Evolutionary conservation across 2,329 filamentous ascomycete species (phyloP).

Genomic region (Penicillium sp.): DNA sequence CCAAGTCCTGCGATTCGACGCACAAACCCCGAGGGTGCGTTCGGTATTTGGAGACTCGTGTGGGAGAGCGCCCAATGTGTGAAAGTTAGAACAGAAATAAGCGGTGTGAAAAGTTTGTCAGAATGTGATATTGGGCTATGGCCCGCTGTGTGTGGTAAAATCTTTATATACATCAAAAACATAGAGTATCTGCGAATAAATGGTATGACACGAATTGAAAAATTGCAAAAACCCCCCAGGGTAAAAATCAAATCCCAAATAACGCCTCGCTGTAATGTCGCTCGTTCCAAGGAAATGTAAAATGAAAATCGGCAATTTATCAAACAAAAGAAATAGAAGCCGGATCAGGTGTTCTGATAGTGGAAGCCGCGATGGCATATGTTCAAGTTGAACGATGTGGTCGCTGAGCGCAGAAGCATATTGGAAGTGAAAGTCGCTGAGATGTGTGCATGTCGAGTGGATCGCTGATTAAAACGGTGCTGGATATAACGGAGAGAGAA

Average conservation of each 20-base stretch:
- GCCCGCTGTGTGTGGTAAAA: neutral
- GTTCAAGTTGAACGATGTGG: neutral
- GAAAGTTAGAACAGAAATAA: neutral
- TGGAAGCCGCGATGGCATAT: neutral
- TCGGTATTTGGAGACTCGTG: neutral
- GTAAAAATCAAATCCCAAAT: neutral
- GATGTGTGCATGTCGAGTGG: neutral
- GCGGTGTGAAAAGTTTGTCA: neutral
- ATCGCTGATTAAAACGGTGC: conserved; percentile 1
- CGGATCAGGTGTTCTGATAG: neutral
- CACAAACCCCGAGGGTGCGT: neutral
- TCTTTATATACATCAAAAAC: conserved; percentile 1
- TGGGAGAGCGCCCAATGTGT: neutral
- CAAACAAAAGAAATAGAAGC: conserved; percentile 7
- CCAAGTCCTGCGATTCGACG: neutral
- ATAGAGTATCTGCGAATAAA: neutral
- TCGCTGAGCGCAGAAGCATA: neutral
- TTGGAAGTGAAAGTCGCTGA: neutral
- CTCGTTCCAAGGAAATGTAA: neutral
- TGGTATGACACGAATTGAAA: neutral
- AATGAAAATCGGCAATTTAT: neutral
- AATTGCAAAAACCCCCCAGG: neutral
- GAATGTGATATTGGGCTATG: neutral
- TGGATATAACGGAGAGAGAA: neutral
- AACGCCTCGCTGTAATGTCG: conserved; percentile 8